A percentile compares a stretch with the other conserved stretches of the same genome.
Conservation (phyloP, 495 filamentous ascomycete genomes). For the Penicillium pulvis region DNA sequence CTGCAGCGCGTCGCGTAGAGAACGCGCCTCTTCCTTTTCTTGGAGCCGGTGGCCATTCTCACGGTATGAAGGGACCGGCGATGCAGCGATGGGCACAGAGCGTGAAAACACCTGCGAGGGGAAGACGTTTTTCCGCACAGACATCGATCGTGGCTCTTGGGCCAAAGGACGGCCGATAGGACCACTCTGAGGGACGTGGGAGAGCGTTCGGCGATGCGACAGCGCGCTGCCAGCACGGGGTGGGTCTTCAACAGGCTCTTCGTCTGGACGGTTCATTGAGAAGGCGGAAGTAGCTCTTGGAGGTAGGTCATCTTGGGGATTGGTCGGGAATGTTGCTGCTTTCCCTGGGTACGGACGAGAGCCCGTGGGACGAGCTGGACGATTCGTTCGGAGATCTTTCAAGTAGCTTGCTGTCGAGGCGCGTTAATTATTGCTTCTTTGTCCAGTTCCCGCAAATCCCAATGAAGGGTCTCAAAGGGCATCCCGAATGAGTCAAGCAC, state of each 20-base stretch:
- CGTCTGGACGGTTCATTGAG: constrained; percentile 32
- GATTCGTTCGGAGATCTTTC: constrained; percentile 76
- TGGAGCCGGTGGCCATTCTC: constrained; percentile 81
- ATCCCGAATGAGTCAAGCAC: constrained; percentile 7
- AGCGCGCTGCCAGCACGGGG: constrained; percentile 53
- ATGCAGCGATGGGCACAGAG: constrained; percentile 22
- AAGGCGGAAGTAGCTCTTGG: constrained; percentile 52
- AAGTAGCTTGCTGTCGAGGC: constrained; percentile 65
- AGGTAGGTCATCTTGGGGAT: constrained; percentile 38
- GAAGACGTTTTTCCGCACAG: constrained; percentile 44
- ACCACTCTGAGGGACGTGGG: constrained; percentile 31
- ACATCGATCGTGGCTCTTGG: constrained; percentile 42
- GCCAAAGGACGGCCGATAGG: constrained; percentile 47
- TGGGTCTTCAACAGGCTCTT: constrained; percentile 25
- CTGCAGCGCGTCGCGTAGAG: constrained; percentile 76
- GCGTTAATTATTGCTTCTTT: constrained; percentile 12
- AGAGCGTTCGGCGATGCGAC: constrained; percentile 51
- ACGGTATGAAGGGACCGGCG: constrained; percentile 66
- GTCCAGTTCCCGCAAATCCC: neutral
- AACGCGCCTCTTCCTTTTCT: constrained; percentile 82
- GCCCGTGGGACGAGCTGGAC: constrained; percentile 72
- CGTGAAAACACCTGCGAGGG: constrained; percentile 41
- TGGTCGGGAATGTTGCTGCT: constrained; percentile 35
- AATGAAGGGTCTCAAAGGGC: neutral
- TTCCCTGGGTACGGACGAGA: constrained; percentile 71